These are phyloP conservation scores for Thalassiosira profunda DNA, from an alignment of 108 stramenopile species.

Conservation along the genomic window DNA sequence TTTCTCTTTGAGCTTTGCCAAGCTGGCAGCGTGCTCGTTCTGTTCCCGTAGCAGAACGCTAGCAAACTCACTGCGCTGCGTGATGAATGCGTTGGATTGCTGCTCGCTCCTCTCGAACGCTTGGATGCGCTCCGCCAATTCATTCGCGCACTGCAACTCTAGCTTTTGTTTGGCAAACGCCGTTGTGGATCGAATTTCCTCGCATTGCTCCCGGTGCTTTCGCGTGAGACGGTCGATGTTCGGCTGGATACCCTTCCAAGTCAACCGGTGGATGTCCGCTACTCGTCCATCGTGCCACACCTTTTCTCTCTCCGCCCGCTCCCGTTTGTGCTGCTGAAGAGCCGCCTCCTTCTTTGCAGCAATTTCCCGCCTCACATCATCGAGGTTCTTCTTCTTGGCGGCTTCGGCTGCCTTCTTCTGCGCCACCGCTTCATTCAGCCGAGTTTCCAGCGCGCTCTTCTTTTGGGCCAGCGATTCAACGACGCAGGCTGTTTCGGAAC, in stretches of 20 bases:
- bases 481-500: neutral
- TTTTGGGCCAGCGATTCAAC: slow-evolving; percentile 10
- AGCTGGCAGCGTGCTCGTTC: slow-evolving; percentile 10
- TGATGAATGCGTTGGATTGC: slow-evolving; percentile 7
- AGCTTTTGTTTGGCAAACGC: slow-evolving; percentile 35
- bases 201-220: slow-evolving; percentile 36
- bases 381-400: slow-evolving; percentile 12
- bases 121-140: slow-evolving; percentile 24
- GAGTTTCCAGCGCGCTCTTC: slow-evolving; percentile 12
- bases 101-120: slow-evolving; percentile 23
- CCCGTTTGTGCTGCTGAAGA: slow-evolving; percentile 1
- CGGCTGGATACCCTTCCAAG: slow-evolving; percentile 30
- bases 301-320: slow-evolving; percentile 28
- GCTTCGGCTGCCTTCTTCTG: slow-evolving; percentile 23
- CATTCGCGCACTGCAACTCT: slow-evolving; percentile 37
- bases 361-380: slow-evolving; percentile 10
- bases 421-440: slow-evolving; percentile 3
- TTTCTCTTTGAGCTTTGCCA: slow-evolving; percentile 27
- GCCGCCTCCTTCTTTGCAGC: slow-evolving; percentile 22
- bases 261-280: slow-evolving; percentile 27
- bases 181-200: slow-evolving; percentile 30
- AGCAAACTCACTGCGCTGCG: slow-evolving; percentile 32
- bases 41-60: slow-evolving; percentile 5
- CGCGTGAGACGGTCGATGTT: slow-evolving; percentile 24
- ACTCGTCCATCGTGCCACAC: slow-evolving; percentile 27